Evolutionary conservation across 148 eudicot genomes (phyloP), one percentile per base, ranked within the genome.

Genomic region (Linanthus parryae): DNA sequence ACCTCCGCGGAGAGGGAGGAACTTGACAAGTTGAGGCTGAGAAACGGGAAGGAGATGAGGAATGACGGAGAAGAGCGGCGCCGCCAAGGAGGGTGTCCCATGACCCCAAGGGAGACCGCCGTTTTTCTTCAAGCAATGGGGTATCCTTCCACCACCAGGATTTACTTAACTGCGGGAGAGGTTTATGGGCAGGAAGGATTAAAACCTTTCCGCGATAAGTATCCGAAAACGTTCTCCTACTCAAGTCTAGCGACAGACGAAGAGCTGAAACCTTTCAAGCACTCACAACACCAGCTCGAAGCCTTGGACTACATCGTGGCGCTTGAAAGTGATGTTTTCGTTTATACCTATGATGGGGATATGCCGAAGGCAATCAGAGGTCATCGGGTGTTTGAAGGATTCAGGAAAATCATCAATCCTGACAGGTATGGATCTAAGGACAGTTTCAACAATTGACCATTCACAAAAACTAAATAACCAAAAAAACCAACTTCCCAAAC

Each of bases 331-430:
- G 74, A 76, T 51, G 73, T 73, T 5, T 81, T 81, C 33, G 69
- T 77, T 7, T 77, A 73, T 26, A 81, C 88, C 1, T 77, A 68
- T 16, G 75, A 77, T 24, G 88, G 88, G 26, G 71, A 77, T 52
- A 81, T 81, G 83, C 83, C 83, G 1, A 81, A 77, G 59, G 80
- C 80, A 0, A 75, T 81, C 12, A 77, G 72, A 8, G 87, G 87
- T 5, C 87, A 81, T 57, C 52, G 83, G 10, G 62, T 66, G 5
- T 81, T 81, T 33, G 65, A 71, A 64, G 80, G 87, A 10, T 77
- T 73, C 19, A 43, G 75, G 19, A 81, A 68, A 65, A 81, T 83
- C n/a, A 77, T 81, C 14, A 62, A 56, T 38, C 87, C 87, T 14
- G 73, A 81, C 45, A 73, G 57, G 87, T 74, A 39, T 6, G 67